Evolutionary conservation across 2,329 filamentous ascomycete species (phyloP).

Genomic region (Phoma sp.): DNA sequence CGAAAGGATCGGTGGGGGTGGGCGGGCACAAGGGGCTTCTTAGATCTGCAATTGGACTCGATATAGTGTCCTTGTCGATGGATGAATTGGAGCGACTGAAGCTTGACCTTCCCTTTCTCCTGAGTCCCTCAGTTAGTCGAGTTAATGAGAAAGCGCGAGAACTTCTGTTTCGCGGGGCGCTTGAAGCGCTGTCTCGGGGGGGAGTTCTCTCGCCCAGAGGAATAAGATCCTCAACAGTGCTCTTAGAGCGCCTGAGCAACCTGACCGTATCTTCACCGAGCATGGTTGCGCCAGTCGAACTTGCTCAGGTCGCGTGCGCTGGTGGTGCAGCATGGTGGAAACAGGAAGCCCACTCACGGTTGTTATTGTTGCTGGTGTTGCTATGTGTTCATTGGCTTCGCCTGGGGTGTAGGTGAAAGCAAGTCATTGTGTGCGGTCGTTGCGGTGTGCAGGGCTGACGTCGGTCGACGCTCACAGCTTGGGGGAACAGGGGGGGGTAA

Average conservation of each 20-base stretch:
- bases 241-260: constrained; percentile 35
- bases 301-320: neutral
- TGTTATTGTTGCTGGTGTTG: constrained; percentile 1
- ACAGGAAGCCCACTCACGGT: constrained; percentile 30
- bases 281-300: constrained; percentile 20
- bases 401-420: constrained; percentile 33
- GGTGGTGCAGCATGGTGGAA: constrained; percentile 14
- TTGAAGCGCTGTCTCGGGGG: constrained; percentile 15
- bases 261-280: constrained; percentile 25
- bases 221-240: constrained; percentile 28
- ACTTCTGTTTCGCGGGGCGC: constrained; percentile 12
- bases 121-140: constrained; percentile 38
- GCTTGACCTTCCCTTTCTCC: constrained; percentile 26
- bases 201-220: constrained; percentile 24
- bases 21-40: constrained; percentile 25
- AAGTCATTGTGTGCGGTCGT: constrained; percentile 31
- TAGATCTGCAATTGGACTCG: constrained; percentile 31
- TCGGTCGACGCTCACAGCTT: constrained; percentile 26
- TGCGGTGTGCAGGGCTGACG: constrained; percentile 26
- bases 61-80: constrained; percentile 34
- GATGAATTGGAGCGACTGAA: constrained; percentile 22
- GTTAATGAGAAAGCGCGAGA: constrained; percentile 35
- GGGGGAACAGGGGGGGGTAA: constrained; percentile 13
- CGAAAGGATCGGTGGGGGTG: constrained; percentile 12
- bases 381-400: constrained; percentile 18